Evolutionary conservation across 768 basidiomycete species (phyloP), one percentile per base, ranked within the genome.

Genomic region (Chiua virens): DNA sequence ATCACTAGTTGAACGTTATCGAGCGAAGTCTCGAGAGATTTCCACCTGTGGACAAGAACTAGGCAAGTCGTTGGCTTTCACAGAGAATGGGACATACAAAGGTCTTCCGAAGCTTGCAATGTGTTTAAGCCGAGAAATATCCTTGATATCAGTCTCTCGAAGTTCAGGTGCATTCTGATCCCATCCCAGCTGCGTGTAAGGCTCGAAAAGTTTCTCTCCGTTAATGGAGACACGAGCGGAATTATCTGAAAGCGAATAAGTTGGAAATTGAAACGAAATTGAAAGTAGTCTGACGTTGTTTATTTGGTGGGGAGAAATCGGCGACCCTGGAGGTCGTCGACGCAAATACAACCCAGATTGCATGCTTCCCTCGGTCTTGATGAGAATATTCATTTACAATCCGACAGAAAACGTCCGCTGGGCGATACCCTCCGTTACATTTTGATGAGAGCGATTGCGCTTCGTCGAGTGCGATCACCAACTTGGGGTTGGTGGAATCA

Each of bases 141-240:
- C 41, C 3, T 54, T 39, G 3, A 36, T 20, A 8, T 15, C 6
- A 4, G 35, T 20, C 2, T 20, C 8, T 4, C 21, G 17, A 2
- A 39, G 18, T 50, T 44, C 53, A 38, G 14, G 14, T 32, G 32
- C 32, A 15, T 7, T 32, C 32, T 32, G 32, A 7, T 32, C 32
- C 32, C 32, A 48, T 21, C 47, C 46, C 10, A 53, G 18, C 21
- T 21, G 8, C 2, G 46, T 44, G 36, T 53, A 53, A 17, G 53
- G 38, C 4, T 11, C 7, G 25, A 42, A 49, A 13, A 40, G 10
- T n/a, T 22, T 21, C 10, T 3, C 21, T 4, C 15, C 32, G 13
- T 13, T 3, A 2, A 32, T 6, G 6, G 32, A 9, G 7, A 32
- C 32, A 6, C 32, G 32, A 32, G 13, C 14, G 4, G 32, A 32